phyloP scores from a whole-genome alignment of 495 filamentous ascomycete genomes.

The Choiromyces venosus region DNA sequence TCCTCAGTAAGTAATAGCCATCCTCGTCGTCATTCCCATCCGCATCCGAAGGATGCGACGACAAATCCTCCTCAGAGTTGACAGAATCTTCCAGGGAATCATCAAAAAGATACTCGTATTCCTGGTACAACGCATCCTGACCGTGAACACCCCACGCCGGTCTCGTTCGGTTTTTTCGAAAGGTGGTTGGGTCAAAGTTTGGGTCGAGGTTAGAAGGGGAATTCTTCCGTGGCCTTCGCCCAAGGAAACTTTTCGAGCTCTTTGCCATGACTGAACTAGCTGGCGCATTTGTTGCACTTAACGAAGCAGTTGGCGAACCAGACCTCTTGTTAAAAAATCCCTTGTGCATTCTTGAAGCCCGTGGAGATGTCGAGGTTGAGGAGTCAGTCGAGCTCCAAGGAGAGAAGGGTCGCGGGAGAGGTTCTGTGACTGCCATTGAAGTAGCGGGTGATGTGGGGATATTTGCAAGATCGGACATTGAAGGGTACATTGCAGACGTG shows the following conservation, averaged over 20 bases:
- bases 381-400: slow-evolving; percentile 38
- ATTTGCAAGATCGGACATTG: slow-evolving; percentile 26
- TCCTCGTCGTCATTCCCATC: slow-evolving; percentile 37
- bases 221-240: slow-evolving; percentile 30
- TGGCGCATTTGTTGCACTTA: slow-evolving; percentile 26
- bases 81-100: slow-evolving; percentile 33
- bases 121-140: slow-evolving; percentile 41
- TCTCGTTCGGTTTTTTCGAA: slow-evolving; percentile 38
- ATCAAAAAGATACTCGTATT: slow-evolving; percentile 42
- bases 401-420: slow-evolving; percentile 36
- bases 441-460: slow-evolving; percentile 34
- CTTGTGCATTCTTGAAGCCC: slow-evolving; percentile 27
- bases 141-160: slow-evolving; percentile 33
- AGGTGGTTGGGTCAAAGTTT: slow-evolving; percentile 42
- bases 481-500: slow-evolving; percentile 22
- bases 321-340: slow-evolving; percentile 38
- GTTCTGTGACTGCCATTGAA: slow-evolving; percentile 29
- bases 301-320: slow-evolving; percentile 36
- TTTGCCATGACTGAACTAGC: slow-evolving; percentile 29
- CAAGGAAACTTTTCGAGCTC: slow-evolving; percentile 35
- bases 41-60: slow-evolving; percentile 28
- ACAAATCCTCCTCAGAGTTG: slow-evolving; percentile 27
- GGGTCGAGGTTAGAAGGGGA: slow-evolving; percentile 19
- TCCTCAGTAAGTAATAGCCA: slow-evolving; percentile 31
- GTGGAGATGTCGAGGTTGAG: slow-evolving; percentile 34